These are phyloP conservation scores for Nicotiana sylvestris DNA, from an alignment of 257 asterid genomes.

Conservation along the genomic window DNA sequence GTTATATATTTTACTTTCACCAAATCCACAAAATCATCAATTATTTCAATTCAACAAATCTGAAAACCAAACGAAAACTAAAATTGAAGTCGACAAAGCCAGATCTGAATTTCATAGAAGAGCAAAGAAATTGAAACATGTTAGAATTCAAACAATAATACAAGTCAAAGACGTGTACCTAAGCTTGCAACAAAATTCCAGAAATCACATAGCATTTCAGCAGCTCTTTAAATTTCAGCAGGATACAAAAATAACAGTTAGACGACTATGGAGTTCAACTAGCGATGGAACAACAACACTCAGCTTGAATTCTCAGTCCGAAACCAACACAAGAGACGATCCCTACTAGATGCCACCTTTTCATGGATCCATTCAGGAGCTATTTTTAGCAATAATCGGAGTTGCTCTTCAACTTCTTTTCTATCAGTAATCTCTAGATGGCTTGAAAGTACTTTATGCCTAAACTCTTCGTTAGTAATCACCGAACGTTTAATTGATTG, in stretches of 20 bases:
- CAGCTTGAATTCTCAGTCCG: no score
- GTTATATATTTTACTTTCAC: background rate
- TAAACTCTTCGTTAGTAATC: conserved; percentile 59
- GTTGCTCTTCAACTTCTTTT: conserved; percentile 71
- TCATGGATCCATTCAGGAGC: conserved; percentile 87
- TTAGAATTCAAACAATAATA: no score
- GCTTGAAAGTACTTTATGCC: conserved; percentile 45
- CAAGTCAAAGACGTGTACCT: no score
- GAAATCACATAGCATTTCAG: no score
- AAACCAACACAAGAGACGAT: conserved; percentile 40
- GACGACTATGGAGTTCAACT: no score
- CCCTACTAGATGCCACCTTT: conserved; percentile 54
- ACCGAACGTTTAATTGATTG: conserved; percentile 67
- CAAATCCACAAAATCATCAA: background rate
- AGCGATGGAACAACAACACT: no score
- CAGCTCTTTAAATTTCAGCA: no score
- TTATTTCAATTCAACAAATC: background rate
- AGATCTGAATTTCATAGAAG: background rate
- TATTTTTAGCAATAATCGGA: conserved; percentile 61
- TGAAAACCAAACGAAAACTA: background rate
- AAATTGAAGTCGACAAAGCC: background rate
- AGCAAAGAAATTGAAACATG: no score
- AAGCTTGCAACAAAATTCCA: no score
- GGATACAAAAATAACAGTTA: no score
- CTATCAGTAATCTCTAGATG: conserved; percentile 42